These are phyloP conservation scores for Pyrus betulifolia DNA, from an alignment of 306 rosid species.

Conservation along the genomic window DNA sequence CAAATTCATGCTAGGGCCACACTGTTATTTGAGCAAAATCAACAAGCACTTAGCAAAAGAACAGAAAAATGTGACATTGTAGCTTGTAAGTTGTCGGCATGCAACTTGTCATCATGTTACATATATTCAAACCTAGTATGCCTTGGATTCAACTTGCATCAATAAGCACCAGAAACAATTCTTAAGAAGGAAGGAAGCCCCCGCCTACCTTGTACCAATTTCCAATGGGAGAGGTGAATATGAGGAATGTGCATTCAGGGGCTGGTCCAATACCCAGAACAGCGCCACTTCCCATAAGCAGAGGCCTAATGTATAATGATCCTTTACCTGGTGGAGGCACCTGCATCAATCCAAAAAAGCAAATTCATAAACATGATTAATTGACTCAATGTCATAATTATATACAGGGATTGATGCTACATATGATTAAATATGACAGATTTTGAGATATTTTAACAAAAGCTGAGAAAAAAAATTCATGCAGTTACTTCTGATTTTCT, in stretches of 20 bases:
- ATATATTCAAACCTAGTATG: too few relatives aligned
- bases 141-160: too few relatives aligned
- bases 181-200: background rate
- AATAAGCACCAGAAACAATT: too few relatives aligned
- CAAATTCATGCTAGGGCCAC: slow-evolving; percentile 14
- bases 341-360: background rate
- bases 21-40: background rate
- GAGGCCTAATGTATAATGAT: background rate
- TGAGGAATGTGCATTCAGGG: background rate
- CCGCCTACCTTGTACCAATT: background rate
- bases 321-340: background rate
- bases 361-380: too few relatives aligned
- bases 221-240: background rate
- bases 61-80: background rate
- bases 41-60: background rate
- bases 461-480: too few relatives aligned
- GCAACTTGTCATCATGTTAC: too few relatives aligned
- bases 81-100: too few relatives aligned
- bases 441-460: too few relatives aligned
- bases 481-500: too few relatives aligned
- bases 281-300: slow-evolving; percentile 1
- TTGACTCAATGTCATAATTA: too few relatives aligned
- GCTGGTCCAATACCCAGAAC: background rate
- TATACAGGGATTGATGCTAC: too few relatives aligned
- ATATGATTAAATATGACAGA: too few relatives aligned